Base-by-base conservation (phyloP, 257 asterid species). In the Parsonsia alboflavescens region DNA sequence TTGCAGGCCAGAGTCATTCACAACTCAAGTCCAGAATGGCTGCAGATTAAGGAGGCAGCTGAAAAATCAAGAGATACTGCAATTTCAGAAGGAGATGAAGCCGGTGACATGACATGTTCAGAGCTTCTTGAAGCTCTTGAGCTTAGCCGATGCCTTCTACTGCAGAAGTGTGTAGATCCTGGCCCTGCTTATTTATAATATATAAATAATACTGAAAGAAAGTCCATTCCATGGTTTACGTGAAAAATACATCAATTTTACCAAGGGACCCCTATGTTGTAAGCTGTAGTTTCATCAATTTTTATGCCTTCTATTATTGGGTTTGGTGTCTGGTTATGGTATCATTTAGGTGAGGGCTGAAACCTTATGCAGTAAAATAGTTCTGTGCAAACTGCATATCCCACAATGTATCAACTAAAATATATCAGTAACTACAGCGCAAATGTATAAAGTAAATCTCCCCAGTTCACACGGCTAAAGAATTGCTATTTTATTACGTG, bases 51-150 rank as follows among this genome's bases (percentile, higher is more conserved):
- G 86, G 96, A 90, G 83, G 97, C 97, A 73, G 93, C 99, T 39
- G 98, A 89, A 80, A 95, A 88, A 80, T 96, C 98, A 49, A 92
- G 80, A 84, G 96, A 85, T 21, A 83, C 85, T n/a, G 92, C 97
- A 44, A 70, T 66, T 70, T 82, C 77, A 48, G 96, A 89, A 83
- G 92, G 93, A 72, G 97, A 95, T 82, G 99, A 90, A 82, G 85
- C 87, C 57, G 96, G 91, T 84, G 98, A 90, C 81, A 85, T 90
- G 87, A 95, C 97, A 42, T 95, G 99, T 79, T 89, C 93, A 72
- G 99, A 92, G 82, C 97, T 95, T 80, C 89, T 95, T 44, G 99
- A 95, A 92, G 99, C 99, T 85, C 98, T 95, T 78, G 99, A 95
- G 86, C 98, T 95, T 68, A 92, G 99, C 79, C 93, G 99, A 61